Evolutionary conservation across 352 stramenopile genomes (phyloP).

Genomic region (Phytophthora hybrid): DNA sequence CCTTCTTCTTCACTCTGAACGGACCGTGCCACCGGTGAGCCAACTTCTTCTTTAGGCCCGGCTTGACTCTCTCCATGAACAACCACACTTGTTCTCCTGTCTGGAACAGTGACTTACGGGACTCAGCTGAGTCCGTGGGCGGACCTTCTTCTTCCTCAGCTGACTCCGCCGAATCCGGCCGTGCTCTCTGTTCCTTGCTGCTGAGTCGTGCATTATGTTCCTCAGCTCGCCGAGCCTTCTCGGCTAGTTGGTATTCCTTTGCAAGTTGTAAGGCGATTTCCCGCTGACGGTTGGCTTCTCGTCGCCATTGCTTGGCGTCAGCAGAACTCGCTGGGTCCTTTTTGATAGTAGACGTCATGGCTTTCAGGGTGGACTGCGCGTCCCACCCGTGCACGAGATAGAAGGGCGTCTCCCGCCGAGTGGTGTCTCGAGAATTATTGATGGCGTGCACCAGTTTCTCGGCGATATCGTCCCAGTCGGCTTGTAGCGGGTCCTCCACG

Average conservation of each 20-base stretch:
- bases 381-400: neutral
- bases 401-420: neutral
- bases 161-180: neutral
- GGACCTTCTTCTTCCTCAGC: too few relatives aligned
- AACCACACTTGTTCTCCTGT: neutral
- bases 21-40: constrained; percentile 10
- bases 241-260: neutral
- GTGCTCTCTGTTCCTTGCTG: neutral
- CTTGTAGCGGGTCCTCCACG: neutral
- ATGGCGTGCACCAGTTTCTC: neutral
- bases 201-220: neutral
- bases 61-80: constrained; percentile 4
- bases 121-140: too few relatives aligned
- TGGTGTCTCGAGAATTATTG: too few relatives aligned
- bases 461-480: neutral
- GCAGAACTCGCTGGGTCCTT: neutral
- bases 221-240: constrained; percentile 1
- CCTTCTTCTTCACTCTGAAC: neutral
- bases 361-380: neutral
- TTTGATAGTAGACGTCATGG: neutral
- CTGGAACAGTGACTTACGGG: neutral
- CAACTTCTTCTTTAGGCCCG: neutral
- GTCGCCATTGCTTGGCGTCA: neutral
- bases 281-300: neutral
- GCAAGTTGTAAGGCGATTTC: neutral